Conservation (phyloP, 2,329 filamentous ascomycete species). For the Aureobasidium sp. region DNA sequence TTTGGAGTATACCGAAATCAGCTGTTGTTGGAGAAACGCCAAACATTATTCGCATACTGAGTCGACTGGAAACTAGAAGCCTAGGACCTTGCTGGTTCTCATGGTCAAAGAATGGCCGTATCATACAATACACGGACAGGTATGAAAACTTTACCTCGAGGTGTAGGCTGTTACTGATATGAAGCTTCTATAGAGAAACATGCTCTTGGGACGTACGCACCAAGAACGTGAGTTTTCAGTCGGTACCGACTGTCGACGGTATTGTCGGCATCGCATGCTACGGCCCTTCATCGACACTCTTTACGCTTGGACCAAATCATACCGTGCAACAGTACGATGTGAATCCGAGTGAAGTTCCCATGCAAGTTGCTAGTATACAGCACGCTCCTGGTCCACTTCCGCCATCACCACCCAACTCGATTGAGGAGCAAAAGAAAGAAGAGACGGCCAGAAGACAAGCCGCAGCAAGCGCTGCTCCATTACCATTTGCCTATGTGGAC, state of each 20-base stretch:
- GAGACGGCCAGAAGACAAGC: slow-evolving; percentile 13
- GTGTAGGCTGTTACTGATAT: not conserved
- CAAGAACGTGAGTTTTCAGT: slow-evolving; percentile 89
- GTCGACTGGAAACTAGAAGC: slow-evolving; percentile 63
- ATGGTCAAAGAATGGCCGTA: slow-evolving; percentile 96
- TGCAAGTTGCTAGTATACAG: slow-evolving; percentile 79
- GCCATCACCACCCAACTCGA: slow-evolving; percentile 72
- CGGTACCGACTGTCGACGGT: slow-evolving; percentile 74
- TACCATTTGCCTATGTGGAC: slow-evolving; percentile 30
- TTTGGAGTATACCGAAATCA: slow-evolving; percentile 92
- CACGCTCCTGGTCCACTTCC: slow-evolving; percentile 72
- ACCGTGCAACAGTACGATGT: slow-evolving; percentile 94
- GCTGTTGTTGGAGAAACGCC: slow-evolving; percentile 59
- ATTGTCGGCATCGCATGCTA: slow-evolving; percentile 79
- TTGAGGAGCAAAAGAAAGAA: slow-evolving; percentile 56
- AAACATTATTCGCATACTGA: slow-evolving; percentile 81
- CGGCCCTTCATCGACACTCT: slow-evolving; percentile 82
- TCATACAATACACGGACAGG: slow-evolving; percentile 87
- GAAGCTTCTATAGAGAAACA: slow-evolving; percentile 53
- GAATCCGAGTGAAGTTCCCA: slow-evolving; percentile 58
- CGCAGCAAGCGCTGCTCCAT: slow-evolving; percentile 21
- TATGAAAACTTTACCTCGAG: slow-evolving; percentile 38
- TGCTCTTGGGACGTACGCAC: slow-evolving; percentile 95
- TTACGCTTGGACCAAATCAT: slow-evolving; percentile 79
- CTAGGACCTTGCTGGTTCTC: slow-evolving; percentile 88